These are phyloP conservation scores for Cercospora sesami DNA, from an alignment of 2,329 filamentous ascomycete genomes.

Conservation along the genomic window DNA sequence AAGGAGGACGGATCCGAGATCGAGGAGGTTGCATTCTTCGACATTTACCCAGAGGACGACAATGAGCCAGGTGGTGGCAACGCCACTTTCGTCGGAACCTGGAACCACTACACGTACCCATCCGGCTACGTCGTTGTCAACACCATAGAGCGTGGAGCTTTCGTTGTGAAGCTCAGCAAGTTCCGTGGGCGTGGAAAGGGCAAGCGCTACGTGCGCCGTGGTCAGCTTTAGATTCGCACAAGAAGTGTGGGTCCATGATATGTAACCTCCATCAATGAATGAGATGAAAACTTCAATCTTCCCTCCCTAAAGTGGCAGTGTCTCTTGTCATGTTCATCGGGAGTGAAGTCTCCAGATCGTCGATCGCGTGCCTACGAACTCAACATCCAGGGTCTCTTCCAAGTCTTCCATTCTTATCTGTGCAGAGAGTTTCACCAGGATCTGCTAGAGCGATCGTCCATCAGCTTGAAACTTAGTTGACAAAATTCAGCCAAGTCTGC, in stretches of 20 bases:
- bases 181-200: slow-evolving; percentile 20
- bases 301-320: neutral
- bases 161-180: slow-evolving; percentile 46
- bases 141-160: slow-evolving; percentile 55
- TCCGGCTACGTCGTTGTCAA: slow-evolving; percentile 55
- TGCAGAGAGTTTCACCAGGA: slow-evolving; percentile 3
- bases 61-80: slow-evolving; percentile 22
- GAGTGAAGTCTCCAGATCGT: neutral
- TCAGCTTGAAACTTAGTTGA: neutral
- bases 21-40: slow-evolving; percentile 54
- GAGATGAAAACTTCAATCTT: neutral
- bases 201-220: slow-evolving; percentile 15
- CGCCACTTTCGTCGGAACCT: slow-evolving; percentile 22
- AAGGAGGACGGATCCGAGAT: slow-evolving; percentile 51
- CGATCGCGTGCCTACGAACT: neutral
- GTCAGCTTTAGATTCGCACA: neutral
- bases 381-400: neutral
- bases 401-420: neutral
- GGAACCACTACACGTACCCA: slow-evolving; percentile 52
- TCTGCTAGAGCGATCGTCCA: neutral
- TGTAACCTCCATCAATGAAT: neutral
- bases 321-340: neutral
- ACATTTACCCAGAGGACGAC: slow-evolving; percentile 56
- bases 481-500: slow-evolving; percentile 8
- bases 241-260: neutral